These are phyloP conservation scores for Immersiporthe knoxdaviesiana DNA, from an alignment of 2,329 filamentous ascomycete genomes.

Conservation along the genomic window DNA sequence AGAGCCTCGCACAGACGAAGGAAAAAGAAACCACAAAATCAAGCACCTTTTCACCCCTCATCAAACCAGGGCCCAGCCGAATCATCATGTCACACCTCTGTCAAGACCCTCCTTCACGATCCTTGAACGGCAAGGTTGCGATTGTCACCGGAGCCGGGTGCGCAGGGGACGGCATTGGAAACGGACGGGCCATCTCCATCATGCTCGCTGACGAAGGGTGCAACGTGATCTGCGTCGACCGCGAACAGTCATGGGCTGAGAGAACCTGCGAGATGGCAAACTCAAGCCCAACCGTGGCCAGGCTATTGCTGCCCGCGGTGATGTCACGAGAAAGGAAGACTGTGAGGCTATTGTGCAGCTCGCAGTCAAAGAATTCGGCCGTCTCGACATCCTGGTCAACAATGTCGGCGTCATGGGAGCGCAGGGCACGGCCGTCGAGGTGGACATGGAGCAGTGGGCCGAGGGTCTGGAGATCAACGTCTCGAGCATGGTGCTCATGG, in stretches of 20 bases:
- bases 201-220: constrained; percentile 63
- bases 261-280: constrained; percentile 58
- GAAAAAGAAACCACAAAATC: neutral
- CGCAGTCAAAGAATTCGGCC: constrained; percentile 54
- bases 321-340: constrained; percentile 53
- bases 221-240: constrained; percentile 61
- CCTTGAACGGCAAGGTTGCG: constrained; percentile 9
- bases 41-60: neutral
- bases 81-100: constrained; percentile 15
- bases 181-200: constrained; percentile 39
- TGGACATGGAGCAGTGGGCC: constrained; percentile 62
- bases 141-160: constrained; percentile 16
- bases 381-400: constrained; percentile 66
- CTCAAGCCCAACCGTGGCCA: constrained; percentile 41
- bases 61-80: neutral
- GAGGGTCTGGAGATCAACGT: constrained; percentile 64
- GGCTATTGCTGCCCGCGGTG: constrained; percentile 36
- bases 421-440: constrained; percentile 60
- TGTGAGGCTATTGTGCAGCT: constrained; percentile 49
- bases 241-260: constrained; percentile 51
- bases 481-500: constrained; percentile 67
- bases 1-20: neutral
- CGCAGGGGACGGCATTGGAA: constrained; percentile 11
- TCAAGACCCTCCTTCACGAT: constrained; percentile 3
- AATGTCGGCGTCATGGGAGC: constrained; percentile 66